Percentiles rank a stretch among this genome's conserved stretches.
These are phyloP conservation scores for Lathyrus aphaca DNA, from an alignment of 306 rosid genomes.

Conservation along the genomic window DNA sequence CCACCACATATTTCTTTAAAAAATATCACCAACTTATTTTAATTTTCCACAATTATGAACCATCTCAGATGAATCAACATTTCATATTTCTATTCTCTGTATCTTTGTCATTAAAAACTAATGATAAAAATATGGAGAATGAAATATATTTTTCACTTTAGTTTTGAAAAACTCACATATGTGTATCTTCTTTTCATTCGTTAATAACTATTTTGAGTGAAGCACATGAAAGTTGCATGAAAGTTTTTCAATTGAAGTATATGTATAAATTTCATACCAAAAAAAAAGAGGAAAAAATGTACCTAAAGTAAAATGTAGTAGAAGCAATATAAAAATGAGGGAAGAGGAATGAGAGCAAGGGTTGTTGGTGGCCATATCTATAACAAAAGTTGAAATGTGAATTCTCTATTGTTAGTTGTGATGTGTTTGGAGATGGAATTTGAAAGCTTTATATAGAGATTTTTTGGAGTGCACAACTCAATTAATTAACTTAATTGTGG, in stretches of 20 bases:
- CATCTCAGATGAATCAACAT: too few relatives aligned
- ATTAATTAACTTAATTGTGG: conserved; percentile 10
- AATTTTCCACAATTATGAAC: too few relatives aligned
- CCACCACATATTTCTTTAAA: too few relatives aligned
- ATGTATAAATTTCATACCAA: background rate
- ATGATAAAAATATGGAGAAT: too few relatives aligned
- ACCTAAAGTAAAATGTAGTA: conserved; percentile 55
- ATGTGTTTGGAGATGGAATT: background rate
- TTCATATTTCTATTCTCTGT: too few relatives aligned
- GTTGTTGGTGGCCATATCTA: conserved; percentile 47
- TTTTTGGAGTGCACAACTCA: background rate
- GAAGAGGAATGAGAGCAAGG: conserved; percentile 26
- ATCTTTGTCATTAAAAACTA: too few relatives aligned
- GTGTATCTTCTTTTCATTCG: background rate
- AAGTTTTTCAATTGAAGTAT: background rate
- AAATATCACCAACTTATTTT: too few relatives aligned
- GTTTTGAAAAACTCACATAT: too few relatives aligned
- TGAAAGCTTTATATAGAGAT: conserved; percentile 18
- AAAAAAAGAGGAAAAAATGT: background rate
- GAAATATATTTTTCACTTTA: too few relatives aligned
- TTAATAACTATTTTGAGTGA: background rate
- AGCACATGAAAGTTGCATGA: background rate
- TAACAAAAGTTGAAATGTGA: background rate
- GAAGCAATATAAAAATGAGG: conserved; percentile 44
- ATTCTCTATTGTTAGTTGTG: background rate